Conservation (phyloP, 345 rosid species). For the Moricandia moricandioides region DNA sequence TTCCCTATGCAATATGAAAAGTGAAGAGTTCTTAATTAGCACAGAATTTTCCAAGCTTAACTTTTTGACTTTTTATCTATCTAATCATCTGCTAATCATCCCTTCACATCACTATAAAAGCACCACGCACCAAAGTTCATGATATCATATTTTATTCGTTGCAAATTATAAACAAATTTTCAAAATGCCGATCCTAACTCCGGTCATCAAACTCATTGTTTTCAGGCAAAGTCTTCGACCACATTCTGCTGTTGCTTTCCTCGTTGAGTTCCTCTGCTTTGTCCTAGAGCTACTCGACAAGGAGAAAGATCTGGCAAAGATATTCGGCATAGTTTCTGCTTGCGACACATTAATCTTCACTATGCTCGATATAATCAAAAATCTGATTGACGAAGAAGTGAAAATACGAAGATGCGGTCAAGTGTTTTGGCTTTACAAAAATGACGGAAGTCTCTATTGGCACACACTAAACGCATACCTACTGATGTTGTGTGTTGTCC, state of each 20-base stretch:
- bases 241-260: conserved; percentile 34
- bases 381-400: conserved; percentile 15
- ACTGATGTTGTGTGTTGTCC: conserved; percentile 11
- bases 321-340: conserved; percentile 30
- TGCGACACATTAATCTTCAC: conserved; percentile 36
- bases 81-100: conserved; percentile 20
- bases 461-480: conserved; percentile 21
- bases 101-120: conserved; percentile 10
- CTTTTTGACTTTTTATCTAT: conserved; percentile 29
- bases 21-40: conserved; percentile 14
- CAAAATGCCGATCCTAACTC: conserved; percentile 30
- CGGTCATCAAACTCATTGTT: conserved; percentile 25
- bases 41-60: conserved; percentile 6
- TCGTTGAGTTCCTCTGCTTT: conserved; percentile 36
- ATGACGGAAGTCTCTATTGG: conserved; percentile 29
- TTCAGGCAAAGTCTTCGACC: conserved; percentile 38
- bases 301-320: conserved; percentile 29
- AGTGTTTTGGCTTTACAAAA: conserved; percentile 23
- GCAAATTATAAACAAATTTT: neutral
- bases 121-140: neutral
- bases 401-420: conserved; percentile 16
- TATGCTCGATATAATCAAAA: conserved; percentile 29
- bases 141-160: neutral
- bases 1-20: conserved; percentile 30
- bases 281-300: conserved; percentile 33